phyloP scores from a whole-genome alignment of 352 stramenopile species.

The Halophytophthora batemanensis region DNA sequence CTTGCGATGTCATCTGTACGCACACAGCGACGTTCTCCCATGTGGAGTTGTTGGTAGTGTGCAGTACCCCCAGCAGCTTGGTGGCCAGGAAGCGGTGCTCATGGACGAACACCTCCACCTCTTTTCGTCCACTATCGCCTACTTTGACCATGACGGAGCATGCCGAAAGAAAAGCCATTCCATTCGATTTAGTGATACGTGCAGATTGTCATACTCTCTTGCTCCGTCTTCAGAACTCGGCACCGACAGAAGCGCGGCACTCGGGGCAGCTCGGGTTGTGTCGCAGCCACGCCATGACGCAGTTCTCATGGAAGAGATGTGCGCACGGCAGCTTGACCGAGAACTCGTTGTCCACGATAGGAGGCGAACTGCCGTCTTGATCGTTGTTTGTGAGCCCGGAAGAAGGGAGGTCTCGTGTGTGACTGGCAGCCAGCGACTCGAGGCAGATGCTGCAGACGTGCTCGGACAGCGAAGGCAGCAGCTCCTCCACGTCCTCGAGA shows the following conservation, averaged over 20 bases:
- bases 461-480: conserved; percentile 28
- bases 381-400: neutral
- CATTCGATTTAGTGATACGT: too few relatives aligned
- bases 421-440: conserved; percentile 26
- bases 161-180: too few relatives aligned
- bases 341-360: conserved; percentile 13
- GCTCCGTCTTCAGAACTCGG: conserved; percentile 3
- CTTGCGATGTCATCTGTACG: too few relatives aligned
- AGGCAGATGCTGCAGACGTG: conserved; percentile 61
- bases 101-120: conserved; percentile 70
- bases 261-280: conserved; percentile 58
- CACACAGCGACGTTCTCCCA: too few relatives aligned
- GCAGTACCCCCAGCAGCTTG: conserved; percentile 78
- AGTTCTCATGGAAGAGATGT: conserved; percentile 66
- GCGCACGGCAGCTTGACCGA: conserved; percentile 46
- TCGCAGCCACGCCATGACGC: conserved; percentile 62
- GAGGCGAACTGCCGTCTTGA: neutral
- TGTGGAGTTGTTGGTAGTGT: too few relatives aligned
- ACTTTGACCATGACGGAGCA: conserved; percentile 21
- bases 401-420: conserved; percentile 18
- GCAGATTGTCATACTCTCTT: too few relatives aligned
- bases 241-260: conserved; percentile 41
- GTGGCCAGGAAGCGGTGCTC: conserved; percentile 84
- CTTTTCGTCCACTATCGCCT: conserved; percentile 53
- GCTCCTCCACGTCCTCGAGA: conserved; percentile 45